These are phyloP conservation scores for Triticum timopheevii DNA, from an alignment of 176 grass and related monocot genomes.

Conservation along the genomic window DNA sequence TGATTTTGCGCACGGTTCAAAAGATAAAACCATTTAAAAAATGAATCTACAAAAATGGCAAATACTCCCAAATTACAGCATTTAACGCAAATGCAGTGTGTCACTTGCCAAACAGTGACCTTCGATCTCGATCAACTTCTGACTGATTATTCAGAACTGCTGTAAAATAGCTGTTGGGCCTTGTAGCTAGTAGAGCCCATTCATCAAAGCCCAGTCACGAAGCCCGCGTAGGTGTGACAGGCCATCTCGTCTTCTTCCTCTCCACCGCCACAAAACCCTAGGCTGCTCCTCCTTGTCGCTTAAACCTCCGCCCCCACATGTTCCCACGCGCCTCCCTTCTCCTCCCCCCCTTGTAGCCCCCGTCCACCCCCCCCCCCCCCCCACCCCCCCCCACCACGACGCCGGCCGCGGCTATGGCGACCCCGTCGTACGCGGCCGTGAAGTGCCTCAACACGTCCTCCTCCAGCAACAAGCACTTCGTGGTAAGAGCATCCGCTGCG, in stretches of 20 bases:
- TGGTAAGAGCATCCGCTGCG: constrained; percentile 42
- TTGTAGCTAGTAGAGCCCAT: background rate
- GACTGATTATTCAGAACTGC: too few relatives aligned
- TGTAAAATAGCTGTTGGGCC: too few relatives aligned
- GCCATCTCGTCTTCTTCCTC: background rate
- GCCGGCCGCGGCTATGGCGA: constrained; percentile 52
- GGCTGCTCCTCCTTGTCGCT: background rate
- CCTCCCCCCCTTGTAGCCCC: background rate
- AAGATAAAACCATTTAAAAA: too few relatives aligned
- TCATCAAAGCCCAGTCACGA: background rate
- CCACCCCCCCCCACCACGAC: background rate
- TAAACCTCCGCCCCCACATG: constrained; percentile 43
- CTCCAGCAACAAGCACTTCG: constrained; percentile 67
- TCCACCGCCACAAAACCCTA: constrained; percentile 39
- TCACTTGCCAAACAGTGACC: too few relatives aligned
- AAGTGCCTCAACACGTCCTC: constrained; percentile 83
- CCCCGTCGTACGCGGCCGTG: constrained; percentile 50
- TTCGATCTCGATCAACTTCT: too few relatives aligned
- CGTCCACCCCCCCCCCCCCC: background rate
- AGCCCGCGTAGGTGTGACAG: background rate
- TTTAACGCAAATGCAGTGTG: too few relatives aligned
- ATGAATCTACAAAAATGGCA: too few relatives aligned
- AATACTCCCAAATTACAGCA: too few relatives aligned
- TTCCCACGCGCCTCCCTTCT: background rate
- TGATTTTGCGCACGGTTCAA: too few relatives aligned